Percentiles rank a stretch among this genome's conserved stretches.
Conservation (phyloP, 1,284 basidiomycete genomes). For the Leccinum huronense region DNA sequence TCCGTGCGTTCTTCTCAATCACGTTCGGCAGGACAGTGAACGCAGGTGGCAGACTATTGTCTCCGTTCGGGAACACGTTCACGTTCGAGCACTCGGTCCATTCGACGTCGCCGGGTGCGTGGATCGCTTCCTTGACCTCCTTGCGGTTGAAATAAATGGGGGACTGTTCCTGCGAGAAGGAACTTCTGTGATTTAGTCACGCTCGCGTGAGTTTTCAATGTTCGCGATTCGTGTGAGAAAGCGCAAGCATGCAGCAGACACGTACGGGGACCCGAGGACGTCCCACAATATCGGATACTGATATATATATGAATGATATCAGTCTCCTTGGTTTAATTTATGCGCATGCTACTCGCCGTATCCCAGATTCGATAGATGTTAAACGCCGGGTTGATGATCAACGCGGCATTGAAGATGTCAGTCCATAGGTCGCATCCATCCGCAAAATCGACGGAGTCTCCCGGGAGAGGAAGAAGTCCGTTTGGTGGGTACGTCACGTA, state of each 20-base stretch:
- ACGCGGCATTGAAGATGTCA: constrained; percentile 56
- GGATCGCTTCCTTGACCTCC: constrained; percentile 61
- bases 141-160: not conserved
- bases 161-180: not conserved
- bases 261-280: constrained; percentile 2
- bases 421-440: constrained; percentile 67
- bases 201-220: not conserved
- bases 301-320: not conserved
- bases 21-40: constrained; percentile 69
- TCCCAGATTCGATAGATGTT: constrained; percentile 75
- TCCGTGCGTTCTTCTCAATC: constrained; percentile 71
- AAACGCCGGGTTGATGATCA: constrained; percentile 70
- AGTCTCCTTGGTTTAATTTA: not conserved
- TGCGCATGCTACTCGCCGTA: constrained; percentile 39
- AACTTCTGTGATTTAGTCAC: not conserved
- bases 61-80: constrained; percentile 61
- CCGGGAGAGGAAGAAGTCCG: constrained; percentile 57
- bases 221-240: not conserved
- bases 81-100: constrained; percentile 66
- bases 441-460: constrained; percentile 43
- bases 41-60: constrained; percentile 57
- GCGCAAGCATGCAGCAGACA: not conserved
- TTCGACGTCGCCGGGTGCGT: constrained; percentile 59
- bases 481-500: constrained; percentile 66
- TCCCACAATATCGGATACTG: constrained; percentile 36